Conservation (phyloP, 768 basidiomycete species). For the Podaxis mareebaensis region DNA sequence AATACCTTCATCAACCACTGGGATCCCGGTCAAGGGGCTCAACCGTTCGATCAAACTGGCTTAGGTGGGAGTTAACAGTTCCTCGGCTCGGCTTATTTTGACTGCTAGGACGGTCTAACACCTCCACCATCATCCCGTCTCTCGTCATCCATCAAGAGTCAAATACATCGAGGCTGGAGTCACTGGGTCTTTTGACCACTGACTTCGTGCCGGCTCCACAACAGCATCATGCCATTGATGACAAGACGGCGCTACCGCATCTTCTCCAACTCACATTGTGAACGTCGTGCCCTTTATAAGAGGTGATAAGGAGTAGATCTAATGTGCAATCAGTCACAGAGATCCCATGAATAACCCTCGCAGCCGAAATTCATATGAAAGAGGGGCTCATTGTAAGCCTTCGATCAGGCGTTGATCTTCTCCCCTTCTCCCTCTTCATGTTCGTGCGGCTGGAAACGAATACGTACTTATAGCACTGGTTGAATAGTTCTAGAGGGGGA, state of each 20-base stretch:
- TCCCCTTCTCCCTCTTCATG: background rate
- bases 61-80: background rate
- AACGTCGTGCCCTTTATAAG: background rate
- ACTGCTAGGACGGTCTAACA: background rate
- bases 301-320: slow-evolving; percentile 5
- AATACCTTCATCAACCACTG: background rate
- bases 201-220: background rate
- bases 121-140: background rate
- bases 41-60: background rate
- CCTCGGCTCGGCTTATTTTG: background rate
- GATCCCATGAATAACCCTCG: slow-evolving; percentile 5
- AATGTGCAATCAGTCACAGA: background rate
- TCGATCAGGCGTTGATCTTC: background rate
- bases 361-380: background rate
- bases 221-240: background rate
- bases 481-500: background rate
- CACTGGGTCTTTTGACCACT: background rate
- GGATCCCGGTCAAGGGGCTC: background rate
- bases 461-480: background rate
- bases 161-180: background rate
- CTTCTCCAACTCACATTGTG: background rate
- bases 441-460: background rate
- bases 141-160: background rate
- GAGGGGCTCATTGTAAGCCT: background rate
- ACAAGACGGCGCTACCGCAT: background rate